Base-by-base conservation (phyloP, 2,329 filamentous ascomycete species). In the Fusarium protoensiforme region DNA sequence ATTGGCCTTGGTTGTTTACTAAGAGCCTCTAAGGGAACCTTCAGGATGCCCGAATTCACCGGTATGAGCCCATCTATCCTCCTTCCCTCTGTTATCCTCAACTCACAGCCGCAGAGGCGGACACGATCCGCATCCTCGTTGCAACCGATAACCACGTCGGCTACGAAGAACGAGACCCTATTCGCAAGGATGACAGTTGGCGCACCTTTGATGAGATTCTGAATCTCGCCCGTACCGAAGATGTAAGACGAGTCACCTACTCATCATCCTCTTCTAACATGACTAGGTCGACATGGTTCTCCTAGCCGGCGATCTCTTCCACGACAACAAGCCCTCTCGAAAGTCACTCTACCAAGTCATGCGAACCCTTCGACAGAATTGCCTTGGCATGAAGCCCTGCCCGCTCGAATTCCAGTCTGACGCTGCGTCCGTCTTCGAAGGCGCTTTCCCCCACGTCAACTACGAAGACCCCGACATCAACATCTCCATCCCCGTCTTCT, bases 401-500 rank as follows among this genome's bases (percentile, higher is more conserved):
- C 94, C 98, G 81, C 87, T 99, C 68, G 94, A 99, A 82, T 95
- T 98, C 83, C 87, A 99, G 51, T 97, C 95, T 80, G 96, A 99
- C 82, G 94, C 94, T 9, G 94, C 92, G 75, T 93, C 97, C 78
- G 94, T 96, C 71, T 98, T 99, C 77, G 92, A 94, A 70, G 93
- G 93, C 8, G 92, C 94, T 0, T 97, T 98, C 80, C 92, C 94
- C 58, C 93, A 98, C 81, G 96, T 98, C 83, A 99, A 99, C 83
- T 99, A 99, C 83, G 95, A 98, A 82, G 96, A 99, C 78, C 91
- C 94, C 27, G 94, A 99, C 77, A 98, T 99, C 82, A 99, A 99
- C 78, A 91, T 99, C 69, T 94, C 95, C 1, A 98, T 98, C 64
- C 96, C 96, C 0, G 95, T 99, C 31, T 99, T 99, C 80, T 98